Evolutionary conservation across 331 rosid species (phyloP), one percentile per base, ranked within the genome.

Genomic region (Telfairia occidentalis): DNA sequence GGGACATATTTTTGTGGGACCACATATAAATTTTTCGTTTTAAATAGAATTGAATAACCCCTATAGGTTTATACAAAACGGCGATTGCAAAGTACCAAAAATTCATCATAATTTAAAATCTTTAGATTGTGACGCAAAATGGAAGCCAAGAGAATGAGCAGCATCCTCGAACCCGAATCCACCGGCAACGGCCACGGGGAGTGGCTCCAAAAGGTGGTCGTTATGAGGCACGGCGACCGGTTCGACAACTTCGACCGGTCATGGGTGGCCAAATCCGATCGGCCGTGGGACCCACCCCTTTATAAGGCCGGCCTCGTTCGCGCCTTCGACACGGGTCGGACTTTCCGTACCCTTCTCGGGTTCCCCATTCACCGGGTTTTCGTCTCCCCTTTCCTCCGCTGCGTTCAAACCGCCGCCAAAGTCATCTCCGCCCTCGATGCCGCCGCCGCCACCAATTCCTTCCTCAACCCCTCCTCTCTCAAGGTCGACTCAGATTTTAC

Each of bases 141-240:
- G 21, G 5, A 48, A 48, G 5, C n/a, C n/a, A 4, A 16, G 23
- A 29, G 78, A 73, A 82, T 85, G 94, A 79, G 50, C 54, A 71
- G 59, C 1, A n/a, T 58, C 71, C 59, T n/a, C 11, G 53, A 11
- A 11, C 13, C 75, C 65, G 35, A 71, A 76, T 2, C 61, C 9
- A 19, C 40, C 54, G 49, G 77, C 80, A 0, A 73, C 32, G 26
- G 67, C 6, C 55, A 77, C 23, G 78, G 75, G 4, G 78, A 81
- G 13, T 79, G 53, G 16, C 75, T 83, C 89, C 98, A 94, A 9
- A 81, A 86, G 86, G 86, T 94, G 66, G 82, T 94, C 85, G 91
- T 91, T 71, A 88, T 94, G 96, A 85, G 98, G 43, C 98, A 94
- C 87, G 98, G 98, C 21, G 97, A 94, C 26, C 98, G 98, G 46